Evolutionary conservation across 169 alveolate species (phyloP).

Genomic region (Plasmodium yoelii): DNA sequence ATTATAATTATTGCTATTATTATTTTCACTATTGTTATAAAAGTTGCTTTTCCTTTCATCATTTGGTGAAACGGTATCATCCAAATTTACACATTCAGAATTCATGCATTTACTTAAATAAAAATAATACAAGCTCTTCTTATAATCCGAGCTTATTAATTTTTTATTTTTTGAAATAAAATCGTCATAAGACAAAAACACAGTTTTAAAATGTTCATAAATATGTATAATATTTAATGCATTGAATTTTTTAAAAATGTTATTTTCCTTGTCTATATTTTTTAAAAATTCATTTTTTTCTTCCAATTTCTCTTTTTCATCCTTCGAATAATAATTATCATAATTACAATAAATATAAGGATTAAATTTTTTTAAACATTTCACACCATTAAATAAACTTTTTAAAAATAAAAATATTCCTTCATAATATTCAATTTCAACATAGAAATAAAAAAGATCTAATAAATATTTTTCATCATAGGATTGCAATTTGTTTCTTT

Average conservation of each 20-base stretch:
- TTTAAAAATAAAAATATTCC: conserved; percentile 53
- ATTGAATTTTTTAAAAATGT: conserved; percentile 22
- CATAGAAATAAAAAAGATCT: conserved; percentile 39
- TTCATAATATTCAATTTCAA: conserved; percentile 27
- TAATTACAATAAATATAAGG: conserved; percentile 27
- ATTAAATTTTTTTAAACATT: conserved; percentile 28
- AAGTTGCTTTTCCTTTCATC: neutral
- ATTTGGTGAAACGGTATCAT: neutral
- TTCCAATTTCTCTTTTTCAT: neutral
- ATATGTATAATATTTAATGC: conserved; percentile 39
- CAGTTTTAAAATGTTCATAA: conserved; percentile 48
- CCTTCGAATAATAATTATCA: conserved; percentile 8
- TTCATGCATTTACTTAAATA: neutral
- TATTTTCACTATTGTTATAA: neutral
- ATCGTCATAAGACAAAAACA: conserved; percentile 48
- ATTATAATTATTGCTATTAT: too few relatives aligned
- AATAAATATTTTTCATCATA: conserved; percentile 34
- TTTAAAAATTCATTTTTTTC: neutral
- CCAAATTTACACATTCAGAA: neutral
- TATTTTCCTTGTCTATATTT: neutral
- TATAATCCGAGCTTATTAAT: conserved; percentile 9
- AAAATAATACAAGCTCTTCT: conserved; percentile 19
- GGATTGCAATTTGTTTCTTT: conserved; percentile 15
- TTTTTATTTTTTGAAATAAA: conserved; percentile 12
- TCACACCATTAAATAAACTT: conserved; percentile 38